A percentile compares a stretch with the other conserved stretches of the same genome.
These are phyloP conservation scores for Juncus inflexus DNA, from an alignment of 176 grass and related monocot genomes.

Conservation along the genomic window DNA sequence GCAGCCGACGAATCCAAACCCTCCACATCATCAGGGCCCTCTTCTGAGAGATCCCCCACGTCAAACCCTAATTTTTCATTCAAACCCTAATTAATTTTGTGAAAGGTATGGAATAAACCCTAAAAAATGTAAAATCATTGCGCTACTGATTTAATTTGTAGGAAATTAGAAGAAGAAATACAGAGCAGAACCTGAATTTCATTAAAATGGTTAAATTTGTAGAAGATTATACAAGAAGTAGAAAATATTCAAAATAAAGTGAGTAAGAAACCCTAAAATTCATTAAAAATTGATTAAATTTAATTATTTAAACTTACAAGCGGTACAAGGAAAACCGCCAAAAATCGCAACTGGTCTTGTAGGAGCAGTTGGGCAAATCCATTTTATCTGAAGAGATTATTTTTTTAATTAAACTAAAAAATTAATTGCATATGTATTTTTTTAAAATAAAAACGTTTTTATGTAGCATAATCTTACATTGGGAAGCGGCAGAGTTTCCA, in stretches of 20 bases:
- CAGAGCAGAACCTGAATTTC: too few species aligned
- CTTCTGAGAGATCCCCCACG: slow-evolving; percentile 80
- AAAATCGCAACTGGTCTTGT: slow-evolving; percentile 69
- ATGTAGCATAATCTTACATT: slow-evolving; percentile 61
- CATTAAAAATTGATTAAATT: neutral
- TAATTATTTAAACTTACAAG: slow-evolving; percentile 43
- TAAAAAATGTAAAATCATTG: neutral
- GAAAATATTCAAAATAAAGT: slow-evolving; percentile 1
- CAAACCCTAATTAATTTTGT: neutral
- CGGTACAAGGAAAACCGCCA: slow-evolving; percentile 81
- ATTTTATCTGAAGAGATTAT: slow-evolving; percentile 69
- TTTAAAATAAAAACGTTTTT: slow-evolving; percentile 19
- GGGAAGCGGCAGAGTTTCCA: slow-evolving; percentile 96
- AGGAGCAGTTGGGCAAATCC: slow-evolving; percentile 95
- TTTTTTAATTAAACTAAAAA: slow-evolving; percentile 20
- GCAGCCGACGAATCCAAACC: slow-evolving; percentile 86
- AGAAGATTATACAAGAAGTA: slow-evolving; percentile 15
- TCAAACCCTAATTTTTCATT: slow-evolving; percentile 64
- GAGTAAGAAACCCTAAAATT: slow-evolving; percentile 11
- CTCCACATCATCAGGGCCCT: slow-evolving; percentile 64
- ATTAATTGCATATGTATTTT: neutral
- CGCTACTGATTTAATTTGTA: neutral
- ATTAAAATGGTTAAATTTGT: neutral
- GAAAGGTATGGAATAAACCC: neutral
- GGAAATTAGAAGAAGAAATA: too few species aligned